Percentiles rank a stretch among this genome's conserved stretches.
phyloP scores from a whole-genome alignment of 176 grass and related monocot genomes.

The Rhynchospora pubera region DNA sequence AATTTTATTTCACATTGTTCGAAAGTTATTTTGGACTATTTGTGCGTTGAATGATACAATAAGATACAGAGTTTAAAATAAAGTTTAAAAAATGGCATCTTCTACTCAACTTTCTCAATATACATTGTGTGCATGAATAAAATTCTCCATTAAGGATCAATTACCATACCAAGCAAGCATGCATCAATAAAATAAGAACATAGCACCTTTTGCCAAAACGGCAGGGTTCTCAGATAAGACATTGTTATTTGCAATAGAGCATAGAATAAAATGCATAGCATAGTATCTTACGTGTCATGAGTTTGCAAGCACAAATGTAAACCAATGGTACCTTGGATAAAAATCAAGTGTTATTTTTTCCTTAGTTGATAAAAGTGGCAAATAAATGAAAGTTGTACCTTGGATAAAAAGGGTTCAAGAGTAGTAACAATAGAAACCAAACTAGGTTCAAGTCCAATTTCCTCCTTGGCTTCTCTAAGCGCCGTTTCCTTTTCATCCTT shows the following conservation, averaged over 20 bases:
- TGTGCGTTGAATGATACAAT: background rate
- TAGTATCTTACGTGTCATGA: background rate
- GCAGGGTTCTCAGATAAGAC: background rate
- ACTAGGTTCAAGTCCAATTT: slow-evolving; percentile 69
- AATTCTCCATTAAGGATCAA: background rate
- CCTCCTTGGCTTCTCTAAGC: slow-evolving; percentile 72
- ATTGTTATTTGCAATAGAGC: background rate
- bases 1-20: background rate
- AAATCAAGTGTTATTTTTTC: background rate
- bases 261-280: background rate
- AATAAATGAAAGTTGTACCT: slow-evolving; percentile 34
- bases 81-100: background rate
- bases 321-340: background rate
- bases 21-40: slow-evolving; percentile 9
- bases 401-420: slow-evolving; percentile 88
- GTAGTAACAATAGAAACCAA: slow-evolving; percentile 56
- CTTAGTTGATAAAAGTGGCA: background rate
- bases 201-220: background rate
- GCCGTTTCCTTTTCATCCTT: slow-evolving; percentile 68
- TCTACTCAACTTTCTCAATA: background rate
- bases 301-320: no score
- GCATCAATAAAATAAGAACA: background rate
- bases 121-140: background rate
- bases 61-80: background rate
- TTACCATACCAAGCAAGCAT: background rate